These are phyloP conservation scores for Margaritispora aquatica DNA, from an alignment of 495 filamentous ascomycete genomes.

Conservation along the genomic window DNA sequence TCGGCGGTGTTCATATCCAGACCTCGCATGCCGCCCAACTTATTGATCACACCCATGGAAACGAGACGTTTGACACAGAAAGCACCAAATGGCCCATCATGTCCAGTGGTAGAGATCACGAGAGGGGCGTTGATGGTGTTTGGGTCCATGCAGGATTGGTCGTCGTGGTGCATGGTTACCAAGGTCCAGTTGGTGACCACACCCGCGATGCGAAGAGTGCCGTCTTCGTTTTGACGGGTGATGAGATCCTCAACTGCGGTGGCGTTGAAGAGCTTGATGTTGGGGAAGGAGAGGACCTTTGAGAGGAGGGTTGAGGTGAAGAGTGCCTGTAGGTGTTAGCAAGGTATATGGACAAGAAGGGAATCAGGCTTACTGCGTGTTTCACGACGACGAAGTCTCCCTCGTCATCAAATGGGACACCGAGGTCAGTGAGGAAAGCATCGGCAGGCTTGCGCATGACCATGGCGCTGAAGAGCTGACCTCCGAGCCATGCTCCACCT, in stretches of 20 bases:
- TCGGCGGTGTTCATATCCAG: slow-evolving; percentile 86
- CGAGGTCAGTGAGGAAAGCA: slow-evolving; percentile 70
- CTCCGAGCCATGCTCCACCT: slow-evolving; percentile 88
- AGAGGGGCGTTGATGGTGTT: slow-evolving; percentile 91
- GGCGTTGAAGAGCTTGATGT: slow-evolving; percentile 94
- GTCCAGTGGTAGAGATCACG: slow-evolving; percentile 80
- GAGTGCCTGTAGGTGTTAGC: slow-evolving; percentile 41
- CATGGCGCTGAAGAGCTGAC: slow-evolving; percentile 90
- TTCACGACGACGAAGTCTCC: slow-evolving; percentile 85
- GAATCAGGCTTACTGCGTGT: slow-evolving; percentile 49
- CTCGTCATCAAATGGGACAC: slow-evolving; percentile 82
- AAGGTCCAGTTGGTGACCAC: slow-evolving; percentile 95
- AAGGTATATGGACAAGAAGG: background rate
- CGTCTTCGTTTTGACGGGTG: slow-evolving; percentile 50
- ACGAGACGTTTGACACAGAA: slow-evolving; percentile 54
- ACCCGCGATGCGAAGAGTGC: slow-evolving; percentile 65
- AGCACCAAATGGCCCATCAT: slow-evolving; percentile 86
- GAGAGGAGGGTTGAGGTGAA: slow-evolving; percentile 83
- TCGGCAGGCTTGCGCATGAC: slow-evolving; percentile 89
- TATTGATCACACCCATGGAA: slow-evolving; percentile 66
- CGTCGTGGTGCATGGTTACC: slow-evolving; percentile 83
- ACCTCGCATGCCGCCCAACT: slow-evolving; percentile 85
- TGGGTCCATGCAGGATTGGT: slow-evolving; percentile 92
- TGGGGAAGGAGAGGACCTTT: slow-evolving; percentile 73
- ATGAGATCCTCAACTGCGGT: slow-evolving; percentile 88